phyloP scores from a whole-genome alignment of 1,139 yeast genomes.

The Ashbya aceris region DNA sequence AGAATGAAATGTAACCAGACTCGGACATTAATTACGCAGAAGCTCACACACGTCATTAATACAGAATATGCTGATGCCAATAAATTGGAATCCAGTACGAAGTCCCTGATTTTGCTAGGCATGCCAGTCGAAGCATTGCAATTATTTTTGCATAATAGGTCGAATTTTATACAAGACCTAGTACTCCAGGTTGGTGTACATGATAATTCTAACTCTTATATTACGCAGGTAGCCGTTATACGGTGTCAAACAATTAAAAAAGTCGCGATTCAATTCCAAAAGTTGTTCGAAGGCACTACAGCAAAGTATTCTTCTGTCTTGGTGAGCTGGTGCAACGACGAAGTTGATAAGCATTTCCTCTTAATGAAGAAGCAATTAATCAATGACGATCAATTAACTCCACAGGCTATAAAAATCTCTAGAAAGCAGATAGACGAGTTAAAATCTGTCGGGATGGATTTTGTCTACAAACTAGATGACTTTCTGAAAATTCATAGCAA shows the following conservation, averaged over 20 bases:
- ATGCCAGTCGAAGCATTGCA: conserved; percentile 40
- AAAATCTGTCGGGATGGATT: conserved; percentile 61
- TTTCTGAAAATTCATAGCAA: conserved; percentile 23
- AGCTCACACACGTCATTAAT: conserved; percentile 31
- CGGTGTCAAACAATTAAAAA: conserved; percentile 46
- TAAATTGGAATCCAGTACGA: conserved; percentile 29
- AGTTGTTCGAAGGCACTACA: conserved; percentile 33
- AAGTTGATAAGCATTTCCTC: conserved; percentile 50
- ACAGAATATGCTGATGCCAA: conserved; percentile 25
- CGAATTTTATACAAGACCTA: conserved; percentile 37
- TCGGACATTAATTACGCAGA: conserved; percentile 23
- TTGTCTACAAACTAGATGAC: conserved; percentile 36
- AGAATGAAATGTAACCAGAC: conserved; percentile 35
- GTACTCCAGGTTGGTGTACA: conserved; percentile 42
- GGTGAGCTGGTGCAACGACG: conserved; percentile 63
- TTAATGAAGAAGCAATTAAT: conserved; percentile 59
- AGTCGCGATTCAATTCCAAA: conserved; percentile 39
- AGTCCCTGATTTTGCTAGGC: conserved; percentile 35
- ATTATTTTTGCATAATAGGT: conserved; percentile 39
- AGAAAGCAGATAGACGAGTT: conserved; percentile 53
- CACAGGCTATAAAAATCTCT: conserved; percentile 42
- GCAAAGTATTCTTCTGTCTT: conserved; percentile 32
- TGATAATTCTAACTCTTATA: conserved; percentile 47
- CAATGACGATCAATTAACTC: conserved; percentile 48
- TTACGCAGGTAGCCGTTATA: conserved; percentile 51